A percentile compares a stretch with the other conserved stretches of the same genome.
phyloP scores from a whole-genome alignment of 2,329 filamentous ascomycete species.

The Phialocephala subalpina region DNA sequence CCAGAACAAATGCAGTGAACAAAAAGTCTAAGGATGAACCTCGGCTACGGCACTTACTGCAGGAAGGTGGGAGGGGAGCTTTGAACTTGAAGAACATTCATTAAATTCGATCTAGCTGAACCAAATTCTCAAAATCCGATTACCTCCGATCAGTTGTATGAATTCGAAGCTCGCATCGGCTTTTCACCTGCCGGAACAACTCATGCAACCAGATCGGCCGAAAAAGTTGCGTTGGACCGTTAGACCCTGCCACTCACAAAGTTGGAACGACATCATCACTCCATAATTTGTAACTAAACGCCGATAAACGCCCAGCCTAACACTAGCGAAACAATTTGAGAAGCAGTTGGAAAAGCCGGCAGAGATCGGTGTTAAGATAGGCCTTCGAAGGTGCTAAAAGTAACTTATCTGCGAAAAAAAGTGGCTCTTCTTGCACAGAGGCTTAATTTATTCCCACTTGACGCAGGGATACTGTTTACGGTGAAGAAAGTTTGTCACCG shows the following conservation, averaged over 20 bases:
- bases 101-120: not conserved
- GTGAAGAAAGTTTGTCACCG: constrained; percentile 18
- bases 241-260: too few relatives aligned
- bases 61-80: not conserved
- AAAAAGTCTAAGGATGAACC: constrained; percentile 1
- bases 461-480: constrained; percentile 12
- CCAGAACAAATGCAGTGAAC: not conserved
- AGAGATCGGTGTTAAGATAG: constrained; percentile 28
- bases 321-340: not conserved
- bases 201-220: not conserved
- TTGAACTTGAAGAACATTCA: not conserved
- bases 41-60: not conserved
- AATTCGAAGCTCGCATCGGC: not conserved
- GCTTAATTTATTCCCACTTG: constrained; percentile 6
- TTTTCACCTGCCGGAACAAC: not conserved
- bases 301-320: not conserved
- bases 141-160: not conserved
- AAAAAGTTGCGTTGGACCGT: not conserved
- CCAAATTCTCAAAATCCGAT: too few relatives aligned
- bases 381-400: not conserved
- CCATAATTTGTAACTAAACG: not conserved
- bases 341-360: not conserved
- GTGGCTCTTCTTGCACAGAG: constrained; percentile 8
- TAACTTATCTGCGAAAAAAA: constrained; percentile 15
- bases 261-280: not conserved